phyloP scores from a whole-genome alignment of 176 grass and related monocot species.

The Panicum miliaceum region DNA sequence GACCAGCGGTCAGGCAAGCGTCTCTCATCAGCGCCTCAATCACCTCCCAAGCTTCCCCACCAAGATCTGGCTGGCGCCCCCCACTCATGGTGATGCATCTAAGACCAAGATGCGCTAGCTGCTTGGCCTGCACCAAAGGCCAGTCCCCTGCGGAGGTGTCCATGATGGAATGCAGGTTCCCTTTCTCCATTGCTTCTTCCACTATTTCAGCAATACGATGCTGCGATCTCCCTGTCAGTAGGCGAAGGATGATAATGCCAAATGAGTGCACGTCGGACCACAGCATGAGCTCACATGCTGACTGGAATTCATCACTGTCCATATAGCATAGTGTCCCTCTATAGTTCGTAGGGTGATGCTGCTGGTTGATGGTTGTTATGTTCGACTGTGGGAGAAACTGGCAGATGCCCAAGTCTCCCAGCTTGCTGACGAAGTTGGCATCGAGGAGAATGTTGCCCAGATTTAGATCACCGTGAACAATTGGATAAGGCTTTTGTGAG shows the following conservation, averaged over 20 bases:
- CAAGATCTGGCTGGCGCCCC: slow-evolving; percentile 59
- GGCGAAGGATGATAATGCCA: slow-evolving; percentile 69
- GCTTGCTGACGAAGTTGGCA: slow-evolving; percentile 68
- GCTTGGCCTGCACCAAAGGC: slow-evolving; percentile 75
- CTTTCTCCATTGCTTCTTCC: slow-evolving; percentile 60
- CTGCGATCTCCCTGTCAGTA: slow-evolving; percentile 67
- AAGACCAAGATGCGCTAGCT: slow-evolving; percentile 69
- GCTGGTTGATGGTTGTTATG: slow-evolving; percentile 43
- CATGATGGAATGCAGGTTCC: slow-evolving; percentile 55
- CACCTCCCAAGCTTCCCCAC: slow-evolving; percentile 51
- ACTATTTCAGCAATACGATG: slow-evolving; percentile 56
- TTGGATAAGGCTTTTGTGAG: slow-evolving; percentile 56
- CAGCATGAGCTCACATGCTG: slow-evolving; percentile 53
- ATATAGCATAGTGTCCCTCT: slow-evolving; percentile 56
- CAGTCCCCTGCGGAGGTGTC: slow-evolving; percentile 71
- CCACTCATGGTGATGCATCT: slow-evolving; percentile 55
- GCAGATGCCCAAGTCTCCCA: slow-evolving; percentile 65
- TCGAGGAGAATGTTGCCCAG: slow-evolving; percentile 76
- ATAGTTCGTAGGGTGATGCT: slow-evolving; percentile 39
- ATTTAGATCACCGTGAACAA: slow-evolving; percentile 77
- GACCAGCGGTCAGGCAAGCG: slow-evolving; percentile 27
- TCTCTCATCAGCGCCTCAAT: slow-evolving; percentile 59
- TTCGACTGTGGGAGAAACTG: slow-evolving; percentile 39
- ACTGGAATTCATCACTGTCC: slow-evolving; percentile 68
- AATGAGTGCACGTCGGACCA: slow-evolving; percentile 75